Evolutionary conservation across 305 asterid species (phyloP), one percentile per base, ranked within the genome.

Genomic region (Fraxinus platypoda): DNA sequence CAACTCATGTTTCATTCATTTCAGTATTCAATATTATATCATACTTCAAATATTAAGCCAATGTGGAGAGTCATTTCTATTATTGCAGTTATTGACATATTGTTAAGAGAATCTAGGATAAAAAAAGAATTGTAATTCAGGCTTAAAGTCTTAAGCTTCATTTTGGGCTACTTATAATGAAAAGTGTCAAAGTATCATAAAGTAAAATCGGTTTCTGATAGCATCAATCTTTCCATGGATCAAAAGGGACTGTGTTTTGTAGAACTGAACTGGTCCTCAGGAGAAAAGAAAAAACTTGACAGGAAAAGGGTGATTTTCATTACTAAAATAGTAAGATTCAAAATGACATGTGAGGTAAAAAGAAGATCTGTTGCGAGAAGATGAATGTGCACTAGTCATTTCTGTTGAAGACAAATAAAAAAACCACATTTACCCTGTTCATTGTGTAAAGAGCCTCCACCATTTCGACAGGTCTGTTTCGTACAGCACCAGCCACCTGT

Each of bases 371-470:
- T 70, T 41, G 79, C 75, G 37, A 76, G 78, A 78, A 62, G 74
- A 81, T 54, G 25, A 68, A 73, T 64, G 19, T 9, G 26, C 49
- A 81, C 28, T 70, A 64, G 52, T 72, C 64, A 66, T 78, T 66
- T 80, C 38, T 49, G 46, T 68, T 15, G 26, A 64, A 83, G 54
- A 75, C 23, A 78, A 68, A 81, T 73, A 77, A 37, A 33, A 72
- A 64, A 82, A 82, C 25, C 80, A 80, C 62, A 78, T 28, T 79
- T 86, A 93, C 98, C 92, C 87, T 90, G 83, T 95, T 95, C 98
- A 93, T 92, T 59, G 93, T 88, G 92, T 89, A 95, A 84, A 95
- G 92, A 75, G 97, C 88, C 89, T 95, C 98, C 89, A 90, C 97
- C 99, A 95, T 95, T 72, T 93, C 97, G 25, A 86, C 77, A 82